These are phyloP conservation scores for Pogostemon cablin DNA, from an alignment of 257 asterid species.

Conservation along the genomic window DNA sequence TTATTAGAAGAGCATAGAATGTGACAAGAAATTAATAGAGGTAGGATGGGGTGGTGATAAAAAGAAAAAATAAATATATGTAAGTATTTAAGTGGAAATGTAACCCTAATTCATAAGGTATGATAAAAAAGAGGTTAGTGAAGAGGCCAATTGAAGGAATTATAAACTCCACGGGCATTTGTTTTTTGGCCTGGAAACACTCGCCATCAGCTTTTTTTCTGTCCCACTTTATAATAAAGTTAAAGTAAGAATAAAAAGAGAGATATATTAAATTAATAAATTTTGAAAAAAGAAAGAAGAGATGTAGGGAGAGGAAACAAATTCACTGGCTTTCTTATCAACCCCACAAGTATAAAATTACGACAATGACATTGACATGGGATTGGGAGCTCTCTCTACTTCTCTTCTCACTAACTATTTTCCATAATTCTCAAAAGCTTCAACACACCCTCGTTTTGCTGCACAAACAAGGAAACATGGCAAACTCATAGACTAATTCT, in stretches of 20 bases:
- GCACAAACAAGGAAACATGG: conserved; percentile 33
- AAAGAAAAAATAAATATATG: not conserved
- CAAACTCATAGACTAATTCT: conserved; percentile 14
- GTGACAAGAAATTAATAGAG: not conserved
- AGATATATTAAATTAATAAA: conserved; percentile 22
- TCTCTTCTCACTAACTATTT: not conserved
- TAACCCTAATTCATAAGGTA: conserved; percentile 33
- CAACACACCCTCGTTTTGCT: conserved; percentile 38
- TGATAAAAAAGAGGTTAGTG: conserved; percentile 29
- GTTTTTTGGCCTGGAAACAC: conserved; percentile 65
- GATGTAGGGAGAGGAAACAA: conserved; percentile 37
- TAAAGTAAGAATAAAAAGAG: conserved; percentile 53
- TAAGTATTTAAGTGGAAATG: not conserved
- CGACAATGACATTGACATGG: conserved; percentile 48
- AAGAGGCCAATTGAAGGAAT: conserved; percentile 52
- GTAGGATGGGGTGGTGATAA: not conserved
- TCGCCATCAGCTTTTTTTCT: conserved; percentile 66
- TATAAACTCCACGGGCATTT: conserved; percentile 45
- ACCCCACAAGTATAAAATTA: conserved; percentile 59
- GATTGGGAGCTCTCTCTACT: conserved; percentile 33
- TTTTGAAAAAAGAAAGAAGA: conserved; percentile 17
- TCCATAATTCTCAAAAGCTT: conserved; percentile 39
- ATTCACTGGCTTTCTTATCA: conserved; percentile 34
- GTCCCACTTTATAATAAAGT: conserved; percentile 69
- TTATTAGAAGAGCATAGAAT: not conserved